Base-by-base conservation (phyloP, 1,284 basidiomycete species). In the Sporisorium exsertum region DNA sequence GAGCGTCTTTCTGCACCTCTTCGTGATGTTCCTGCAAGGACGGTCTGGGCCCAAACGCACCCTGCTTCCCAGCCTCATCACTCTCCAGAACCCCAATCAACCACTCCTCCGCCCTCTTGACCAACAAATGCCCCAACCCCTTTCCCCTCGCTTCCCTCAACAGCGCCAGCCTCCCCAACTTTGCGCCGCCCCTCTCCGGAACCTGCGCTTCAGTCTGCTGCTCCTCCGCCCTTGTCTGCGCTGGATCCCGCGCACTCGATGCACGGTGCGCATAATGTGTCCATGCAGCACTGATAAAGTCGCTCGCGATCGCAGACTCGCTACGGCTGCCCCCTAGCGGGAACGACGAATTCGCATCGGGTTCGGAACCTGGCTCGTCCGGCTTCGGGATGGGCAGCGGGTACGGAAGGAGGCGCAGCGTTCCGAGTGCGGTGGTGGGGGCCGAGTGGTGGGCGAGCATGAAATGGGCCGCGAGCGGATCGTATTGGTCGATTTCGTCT, bases 401-500 rank as follows among this genome's bases (percentile, higher is more conserved):
- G 37, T 72, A 77, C 4, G 74, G 74, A 2, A 77, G 27, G 5
- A 77, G 57, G 2, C 74, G 65, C 1, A 77, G 51, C 9, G 69
- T 72, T 9, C 74, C 74, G 3, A 77, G 42, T 10, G 53, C 70
- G 0, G 10, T n/a, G 8, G 37, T 20, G 16, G 69, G 62, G 1
- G 60, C 26, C 10, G 32, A 37, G 1, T 24, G 54, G 56, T 57
- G 65, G 1, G 59, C 54, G 18, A 77, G 70, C 18, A 60, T 26
- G 35, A 77, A 77, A 45, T 77, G 74, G 0, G 74, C 74, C 0
- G 74, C 65, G 43, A 72, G 61, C 9, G 74, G 74, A n/a, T 77
- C 74, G 63, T 77, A 77, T 66, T 79, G 74, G 58, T 82, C 81
- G n/a, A 82, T 57, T 60, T 82, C 81, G 56, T 78, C 79, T n/a